Evolutionary conservation across 2,329 filamentous ascomycete species (phyloP), one percentile per base, ranked within the genome.

Genomic region (Ophiocordyceps unilateralis): DNA sequence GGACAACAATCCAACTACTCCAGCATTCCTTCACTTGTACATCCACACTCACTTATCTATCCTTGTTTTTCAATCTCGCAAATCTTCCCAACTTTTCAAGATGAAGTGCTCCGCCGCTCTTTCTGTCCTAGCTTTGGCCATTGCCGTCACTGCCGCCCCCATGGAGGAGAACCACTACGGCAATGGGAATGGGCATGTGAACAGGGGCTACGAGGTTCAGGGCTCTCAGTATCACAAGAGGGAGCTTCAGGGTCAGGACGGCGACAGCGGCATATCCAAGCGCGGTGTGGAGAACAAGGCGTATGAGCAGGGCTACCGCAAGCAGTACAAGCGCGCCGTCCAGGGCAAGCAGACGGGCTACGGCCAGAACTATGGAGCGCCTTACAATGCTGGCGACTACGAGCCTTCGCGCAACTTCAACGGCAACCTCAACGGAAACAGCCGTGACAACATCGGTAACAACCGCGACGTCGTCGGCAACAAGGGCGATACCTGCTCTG

Each of bases 41-140:
- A 28, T n/a, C n/a, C n/a, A n/a, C n/a, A n/a, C n/a, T n/a, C n/a
- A n/a, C n/a, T n/a, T n/a, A n/a, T n/a, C n/a, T n/a, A n/a, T n/a
- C n/a, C n/a, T 15, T 14, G 4, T n/a, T n/a, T 32, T 32, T 32
- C 12, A 15, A 14, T n/a, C 30, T 32, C 12, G 11, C 11, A 12
- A 32, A 34, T 17, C 32, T 17, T 7, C n/a, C 15, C 32, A n/a
- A 34, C 15, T 17, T 10, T 17, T 32, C 40, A 41, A 32, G 17
- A 41, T 41, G 40, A 41, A 41, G 40, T 41, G 14, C 40, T 22
- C 26, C n/a, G 40, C 40, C 30, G 40, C 40, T 20, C n/a, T 41
- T 30, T 41, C 40, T 17, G 40, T 41, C 40, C 40, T 41, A 26
- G 40, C 40, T 30, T 20, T 41, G 6, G 40, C 40, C 26, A 14